Evolutionary conservation across 1,284 basidiomycete species (phyloP), one percentile per base, ranked within the genome.

Genomic region (Ganoderma sinense): DNA sequence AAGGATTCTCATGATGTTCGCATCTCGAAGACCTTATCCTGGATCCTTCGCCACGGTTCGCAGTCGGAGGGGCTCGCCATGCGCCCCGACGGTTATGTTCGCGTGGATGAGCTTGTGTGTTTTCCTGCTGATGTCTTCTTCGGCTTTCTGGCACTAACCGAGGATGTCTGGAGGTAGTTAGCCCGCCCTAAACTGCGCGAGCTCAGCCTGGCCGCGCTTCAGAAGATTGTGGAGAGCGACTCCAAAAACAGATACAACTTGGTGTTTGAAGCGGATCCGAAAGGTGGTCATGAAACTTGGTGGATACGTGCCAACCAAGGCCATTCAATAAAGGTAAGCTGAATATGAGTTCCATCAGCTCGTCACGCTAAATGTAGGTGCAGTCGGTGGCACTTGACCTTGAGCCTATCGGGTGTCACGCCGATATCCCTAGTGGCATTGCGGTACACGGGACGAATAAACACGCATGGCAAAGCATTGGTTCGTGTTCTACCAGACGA

Each of bases 221-320:
- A 95, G 75, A 84, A 87, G 18, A 88, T 98, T 33, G 96, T 97
- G 10, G 83, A 85, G 53, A 84, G 84, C 14, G 94, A 98, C 77
- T 82, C 85, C 45, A 98, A 98, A 80, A 85, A 92, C 72, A 85
- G 97, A 69, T 98, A 91, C 77, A 87, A 89, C 72, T 83, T 97
- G 59, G 73, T 89, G 23, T 84, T 85, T 68, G 93, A 94, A 64
- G 82, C 85, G 18, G 86, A 88, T 74, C 68, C 74, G 6, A 78
- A 78, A 0, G 71, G 76, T 26, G 79, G 75, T n/a, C 69, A 77
- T 11, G 80, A 84, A 10, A 80, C 86, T 26, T 94, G 92, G 89
- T 97, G 92, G 90, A 97, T 98, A 74, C 87, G 96, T 61, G 97
- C 97, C 0, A 96, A 95, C 71, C 97, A 99, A 81, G 98, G 97